Evolutionary conservation across 2,329 filamentous ascomycete species (phyloP), one percentile per base, ranked within the genome.

Genomic region (Microcyclospora tardicrescens): DNA sequence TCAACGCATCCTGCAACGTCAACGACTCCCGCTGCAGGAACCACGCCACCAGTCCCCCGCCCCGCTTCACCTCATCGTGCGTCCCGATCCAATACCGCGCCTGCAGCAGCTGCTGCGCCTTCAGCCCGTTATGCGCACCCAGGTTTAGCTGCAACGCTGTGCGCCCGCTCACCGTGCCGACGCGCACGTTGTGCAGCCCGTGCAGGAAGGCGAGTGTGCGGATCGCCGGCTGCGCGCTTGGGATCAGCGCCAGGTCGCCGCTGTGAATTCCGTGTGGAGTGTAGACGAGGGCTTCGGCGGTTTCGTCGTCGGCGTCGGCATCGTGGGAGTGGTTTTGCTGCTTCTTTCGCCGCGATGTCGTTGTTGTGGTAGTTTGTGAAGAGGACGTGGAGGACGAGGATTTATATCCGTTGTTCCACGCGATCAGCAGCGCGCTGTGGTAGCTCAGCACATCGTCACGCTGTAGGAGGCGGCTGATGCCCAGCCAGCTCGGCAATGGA

Each of bases 11-110:
- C 36, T 63, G 56, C 10, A 69, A 30, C 0, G 57, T 66, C 45
- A 65, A 55, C 0, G 60, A 51, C 35, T 61, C 66, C 28, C 66
- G 48, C 28, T 52, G 56, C 40, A 71, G 61, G 57, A 59, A 71
- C 61, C 61, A 68, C 2, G 57, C 67, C 9, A 80, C 67, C 5
- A 79, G 47, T 0, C 76, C 75, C 0, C 66, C 66, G 0, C 73
- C 75, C 38, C 57, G 67, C 56, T 80, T 80, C 4, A 72, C 61
- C 54, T 80, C 77, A 46, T 79, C 76, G 47, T 81, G 77, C 16
- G 77, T 81, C 0, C 68, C 69, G 13, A 81, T 58, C 77, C 77
- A 81, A 49, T 80, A 81, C 46, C 63, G 69, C 0, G 74, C 71
- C 2, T 64, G 60, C 24, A 73, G 56, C 4, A 68, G 56, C 12